These are phyloP conservation scores for Coemansia sp. DNA, from an alignment of 192 early-diverging fungal genomes.

Conservation along the genomic window DNA sequence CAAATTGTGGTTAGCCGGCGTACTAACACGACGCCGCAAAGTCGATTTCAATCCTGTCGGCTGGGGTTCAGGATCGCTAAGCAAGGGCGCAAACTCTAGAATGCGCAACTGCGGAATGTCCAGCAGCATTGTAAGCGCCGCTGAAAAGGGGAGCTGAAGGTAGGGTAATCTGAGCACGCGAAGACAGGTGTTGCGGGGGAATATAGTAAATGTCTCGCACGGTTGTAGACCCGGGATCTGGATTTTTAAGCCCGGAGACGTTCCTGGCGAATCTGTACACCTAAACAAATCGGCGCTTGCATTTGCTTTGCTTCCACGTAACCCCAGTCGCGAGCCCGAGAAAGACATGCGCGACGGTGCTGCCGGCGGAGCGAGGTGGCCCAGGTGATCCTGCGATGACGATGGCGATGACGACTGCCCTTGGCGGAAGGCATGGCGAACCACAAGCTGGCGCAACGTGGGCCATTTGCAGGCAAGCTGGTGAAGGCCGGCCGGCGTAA, in stretches of 20 bases:
- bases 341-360: conserved; percentile 27
- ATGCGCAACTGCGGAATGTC: conserved; percentile 36
- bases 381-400: not conserved
- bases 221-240: conserved; percentile 21
- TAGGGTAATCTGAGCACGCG: conserved; percentile 37
- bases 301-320: not conserved
- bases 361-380: conserved; percentile 1
- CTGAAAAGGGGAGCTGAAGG: conserved; percentile 31
- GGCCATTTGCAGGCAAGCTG: conserved; percentile 36
- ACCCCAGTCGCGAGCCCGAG: conserved; percentile 12
- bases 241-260: not conserved
- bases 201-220: conserved; percentile 23
- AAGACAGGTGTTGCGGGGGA: conserved; percentile 15
- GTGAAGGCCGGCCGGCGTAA: conserved; percentile 28
- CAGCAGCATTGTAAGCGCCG: conserved; percentile 19
- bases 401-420: not conserved
- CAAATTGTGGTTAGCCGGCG: conserved; percentile 11
- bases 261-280: not conserved
- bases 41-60: conserved; percentile 18
- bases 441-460: conserved; percentile 33
- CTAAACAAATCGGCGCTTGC: not conserved
- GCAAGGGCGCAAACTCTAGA: conserved; percentile 27
- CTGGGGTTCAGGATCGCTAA: conserved; percentile 13
- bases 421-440: conserved; percentile 36
- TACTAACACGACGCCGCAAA: conserved; percentile 31